Evolutionary conservation across 352 stramenopile genomes (phyloP), one percentile per base, ranked within the genome.

Genomic region (Phytophthora citrophthora): DNA sequence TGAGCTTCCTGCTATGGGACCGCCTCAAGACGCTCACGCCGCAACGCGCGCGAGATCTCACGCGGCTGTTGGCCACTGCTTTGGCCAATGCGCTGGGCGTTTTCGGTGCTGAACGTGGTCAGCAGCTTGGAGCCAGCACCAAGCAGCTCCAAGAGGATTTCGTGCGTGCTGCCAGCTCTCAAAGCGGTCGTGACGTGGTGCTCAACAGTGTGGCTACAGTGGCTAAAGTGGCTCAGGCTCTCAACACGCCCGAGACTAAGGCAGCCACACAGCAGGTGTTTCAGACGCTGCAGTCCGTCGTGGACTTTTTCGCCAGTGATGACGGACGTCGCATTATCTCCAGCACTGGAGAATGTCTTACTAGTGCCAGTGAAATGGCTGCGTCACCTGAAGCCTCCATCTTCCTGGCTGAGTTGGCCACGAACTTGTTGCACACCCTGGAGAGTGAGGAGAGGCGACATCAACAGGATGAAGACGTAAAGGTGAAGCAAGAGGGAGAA

Each of bases 381-480:
- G 81, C 86, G 60, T 92, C 86, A 16, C 79, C 81, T 1, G 86
- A 94, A 60, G 70, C 80, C 32, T 83, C 86, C n/a, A 84, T 94
- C 29, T 87, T 94, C 38, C 60, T 94, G 38, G 77, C 83, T 0
- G 86, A 94, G 45, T 50, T 92, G 16, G 86, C 83, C 4, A 92
- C 83, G 11, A 91, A 94, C 55, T 54, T 94, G 7, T 75, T 83
- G 61, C 86, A 94, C 57, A 72, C 79, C 26, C 54, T 92, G 1
- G 83, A 92, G 41, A 79, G 74, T 20, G 83, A 92, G 55, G 72
- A 74, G 4, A 61, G 69, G 47, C 70, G 80, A 9, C 70, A 63
- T 36, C 52, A 47, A 2, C 34, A 68, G 15, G 45, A 52, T 38
- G 24, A 39, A 11, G 54, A 50, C 16, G 68, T 36, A 6, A 56